Evolutionary conservation across 2,329 filamentous ascomycete species (phyloP), one percentile per base, ranked within the genome.

Genomic region (Nakataea oryzae): DNA sequence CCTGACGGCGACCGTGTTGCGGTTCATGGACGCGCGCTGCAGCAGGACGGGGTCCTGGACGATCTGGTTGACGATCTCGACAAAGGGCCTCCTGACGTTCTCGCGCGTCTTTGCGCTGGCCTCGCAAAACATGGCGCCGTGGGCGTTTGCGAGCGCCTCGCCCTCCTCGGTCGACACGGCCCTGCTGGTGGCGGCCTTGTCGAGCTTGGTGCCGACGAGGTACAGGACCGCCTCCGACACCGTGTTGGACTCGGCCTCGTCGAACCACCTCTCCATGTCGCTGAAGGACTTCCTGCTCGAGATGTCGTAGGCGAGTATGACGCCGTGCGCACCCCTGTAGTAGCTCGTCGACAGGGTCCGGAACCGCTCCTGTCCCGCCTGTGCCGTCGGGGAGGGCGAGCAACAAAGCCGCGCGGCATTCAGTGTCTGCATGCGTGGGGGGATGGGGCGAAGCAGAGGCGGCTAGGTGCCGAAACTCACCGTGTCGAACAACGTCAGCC

Each of bases 221-320:
- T 78, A 82, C 63, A 79, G 74, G 56, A 78, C 75, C n/a, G 79
- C 77, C 11, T 77, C 76, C 0, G 77, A 74, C 26, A 76, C 75
- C 3, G 79, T 80, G 67, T 82, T 81, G 14, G 71, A 69, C 67
- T 80, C 76, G 8, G 78, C 81, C 68, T 84, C 81, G 57, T 80
- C 76, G 65, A 81, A 81, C 81, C 81, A 84, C 59, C 74, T 73
- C 57, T 80, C 78, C 79, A 84, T 80, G 59, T 76, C 74, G 28
- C 75, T 68, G 67, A 84, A 84, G 62, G 76, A 79, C 59, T 79
- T 76, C 34, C 79, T 71, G 67, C 71, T 79, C 56, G 77, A 76
- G 29, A 79, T 74, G 68, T 81, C 79, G 69, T 80, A 81, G 62
- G 80, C 77, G 29, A 81, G 69, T 61, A 81, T 72, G 62, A 81